Evolutionary conservation across 1,284 basidiomycete genomes (phyloP), one percentile per base, ranked within the genome.

Genomic region (Clitocybe nebularis): DNA sequence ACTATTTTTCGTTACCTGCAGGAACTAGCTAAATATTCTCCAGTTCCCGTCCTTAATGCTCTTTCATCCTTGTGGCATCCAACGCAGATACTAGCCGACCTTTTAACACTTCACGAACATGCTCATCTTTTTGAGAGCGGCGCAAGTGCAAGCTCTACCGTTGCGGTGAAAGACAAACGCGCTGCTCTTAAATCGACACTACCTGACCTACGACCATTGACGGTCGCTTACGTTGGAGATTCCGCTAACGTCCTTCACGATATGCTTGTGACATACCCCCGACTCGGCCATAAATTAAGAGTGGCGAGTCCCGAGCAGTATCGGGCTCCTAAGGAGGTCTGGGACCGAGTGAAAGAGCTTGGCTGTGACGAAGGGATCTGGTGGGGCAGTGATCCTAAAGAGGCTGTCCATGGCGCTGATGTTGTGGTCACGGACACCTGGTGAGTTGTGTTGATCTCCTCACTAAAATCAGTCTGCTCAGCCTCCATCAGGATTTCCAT

Each of bases 211-310:
- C 75, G 68, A 0, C 77, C 84, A 1, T 73, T 96, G 47, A 96
- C 92, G 3, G 69, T 96, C 34, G 87, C 94, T 3, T 99, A 94
- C 68, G 81, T 99, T 40, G 96, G 95, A 5, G 96, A 99, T 68
- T 87, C 87, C 23, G 92, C 94, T 49, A 99, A 99, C 62, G 93
- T 99, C 41, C 74, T 96, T 45, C 93, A 98, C 65, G 95, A 99
- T 64, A 94, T 99, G 87, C 81, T 98, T 25, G 95, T 97, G 43
- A 82, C 91, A 5, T 89, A 89, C 58, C 95, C 95, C 25, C 83
- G 96, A 28, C 67, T 99, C 1, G 96, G 96, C 0, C 92, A 95
- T 66, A 69, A 83, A 43, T 63, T 99, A 32, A 82, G 87, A 41
- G 75, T 99, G 21, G 96, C 94, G 19, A 84, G 84, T 80, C 95